These are phyloP conservation scores for Purpureocillium lavendulum DNA, from an alignment of 2,329 filamentous ascomycete genomes.

Conservation along the genomic window DNA sequence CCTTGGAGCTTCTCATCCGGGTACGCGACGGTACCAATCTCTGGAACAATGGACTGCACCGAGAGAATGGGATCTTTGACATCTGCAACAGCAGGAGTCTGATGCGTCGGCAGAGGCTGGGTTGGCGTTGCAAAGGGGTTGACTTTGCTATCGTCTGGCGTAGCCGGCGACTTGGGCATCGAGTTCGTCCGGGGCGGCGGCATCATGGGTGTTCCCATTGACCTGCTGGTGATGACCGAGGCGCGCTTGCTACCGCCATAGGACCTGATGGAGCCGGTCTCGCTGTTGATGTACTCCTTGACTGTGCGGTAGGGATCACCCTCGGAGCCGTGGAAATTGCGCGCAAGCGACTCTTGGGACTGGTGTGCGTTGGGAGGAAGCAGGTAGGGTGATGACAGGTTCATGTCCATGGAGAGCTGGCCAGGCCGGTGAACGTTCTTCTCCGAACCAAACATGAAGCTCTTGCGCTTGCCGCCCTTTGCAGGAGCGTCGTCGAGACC, in stretches of 20 bases:
- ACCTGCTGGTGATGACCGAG: conserved; percentile 18
- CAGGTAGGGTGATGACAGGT: conserved; percentile 80
- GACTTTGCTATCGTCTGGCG: conserved; percentile 16
- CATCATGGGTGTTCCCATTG: conserved; percentile 15
- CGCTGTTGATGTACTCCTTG: conserved; percentile 46
- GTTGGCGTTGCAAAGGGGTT: conserved; percentile 28
- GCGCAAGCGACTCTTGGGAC: conserved; percentile 78
- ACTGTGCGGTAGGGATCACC: conserved; percentile 79
- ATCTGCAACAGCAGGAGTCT: conserved; percentile 8
- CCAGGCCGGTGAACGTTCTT: conserved; percentile 38
- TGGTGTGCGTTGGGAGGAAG: conserved; percentile 72
- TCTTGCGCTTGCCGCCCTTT: conserved; percentile 25
- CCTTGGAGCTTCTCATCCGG: conserved; percentile 4
- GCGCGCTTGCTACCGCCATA: conserved; percentile 32
- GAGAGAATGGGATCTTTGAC: conserved; percentile 18
- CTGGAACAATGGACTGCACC: conserved; percentile 26
- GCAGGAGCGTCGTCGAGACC: conserved; percentile 56
- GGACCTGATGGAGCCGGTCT: conserved; percentile 48
- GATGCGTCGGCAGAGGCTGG: conserved; percentile 19
- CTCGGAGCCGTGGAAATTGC: conserved; percentile 57
- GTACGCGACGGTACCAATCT: conserved; percentile 26
- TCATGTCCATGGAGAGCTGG: conserved; percentile 65
- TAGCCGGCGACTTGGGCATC: conserved; percentile 28
- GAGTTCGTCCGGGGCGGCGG: conserved; percentile 31
- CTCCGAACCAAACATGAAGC: conserved; percentile 41